phyloP scores from a whole-genome alignment of 306 rosid genomes.

The Carpinus fangiana region DNA sequence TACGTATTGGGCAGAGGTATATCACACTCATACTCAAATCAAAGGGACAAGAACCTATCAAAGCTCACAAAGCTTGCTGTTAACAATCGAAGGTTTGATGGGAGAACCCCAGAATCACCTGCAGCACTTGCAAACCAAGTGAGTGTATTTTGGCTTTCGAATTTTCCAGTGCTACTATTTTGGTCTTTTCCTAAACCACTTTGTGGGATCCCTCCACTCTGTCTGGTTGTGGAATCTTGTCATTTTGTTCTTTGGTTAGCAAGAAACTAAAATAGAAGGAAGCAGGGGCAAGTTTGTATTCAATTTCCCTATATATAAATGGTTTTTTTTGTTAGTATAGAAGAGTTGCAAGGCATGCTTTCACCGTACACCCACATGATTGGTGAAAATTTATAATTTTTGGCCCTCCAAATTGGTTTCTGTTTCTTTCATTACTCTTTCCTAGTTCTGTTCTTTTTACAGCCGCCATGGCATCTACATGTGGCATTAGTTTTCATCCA shows the following conservation, averaged over 20 bases:
- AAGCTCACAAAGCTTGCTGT: constrained; percentile 82
- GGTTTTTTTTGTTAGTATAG: constrained; percentile 15
- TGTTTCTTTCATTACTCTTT: constrained; percentile 10
- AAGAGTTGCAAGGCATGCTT: constrained; percentile 13
- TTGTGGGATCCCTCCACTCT: background rate
- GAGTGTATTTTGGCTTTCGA: constrained; percentile 26
- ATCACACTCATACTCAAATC: constrained; percentile 73
- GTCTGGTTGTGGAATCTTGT: constrained; percentile 16
- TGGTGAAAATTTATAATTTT: background rate
- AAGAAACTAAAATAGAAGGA: constrained; percentile 21
- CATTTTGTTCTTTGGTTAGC: constrained; percentile 17
- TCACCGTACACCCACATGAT: constrained; percentile 4
- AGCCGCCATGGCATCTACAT: background rate
- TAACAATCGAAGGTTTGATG: constrained; percentile 69
- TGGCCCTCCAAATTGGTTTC: background rate
- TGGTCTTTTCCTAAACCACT: constrained; percentile 19
- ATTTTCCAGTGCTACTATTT: constrained; percentile 18
- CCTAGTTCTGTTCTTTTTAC: background rate
- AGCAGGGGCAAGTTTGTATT: background rate
- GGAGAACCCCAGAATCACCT: constrained; percentile 73
- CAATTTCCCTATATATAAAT: constrained; percentile 4
- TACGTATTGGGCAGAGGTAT: constrained; percentile 47
- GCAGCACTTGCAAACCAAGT: constrained; percentile 73
- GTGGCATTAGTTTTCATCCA: constrained; percentile 19
- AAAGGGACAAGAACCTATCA: constrained; percentile 68